Percentiles rank a stretch among this genome's conserved stretches.
Conservation (phyloP, 169 alveolate species). For the Cryptosporidium muris region DNA sequence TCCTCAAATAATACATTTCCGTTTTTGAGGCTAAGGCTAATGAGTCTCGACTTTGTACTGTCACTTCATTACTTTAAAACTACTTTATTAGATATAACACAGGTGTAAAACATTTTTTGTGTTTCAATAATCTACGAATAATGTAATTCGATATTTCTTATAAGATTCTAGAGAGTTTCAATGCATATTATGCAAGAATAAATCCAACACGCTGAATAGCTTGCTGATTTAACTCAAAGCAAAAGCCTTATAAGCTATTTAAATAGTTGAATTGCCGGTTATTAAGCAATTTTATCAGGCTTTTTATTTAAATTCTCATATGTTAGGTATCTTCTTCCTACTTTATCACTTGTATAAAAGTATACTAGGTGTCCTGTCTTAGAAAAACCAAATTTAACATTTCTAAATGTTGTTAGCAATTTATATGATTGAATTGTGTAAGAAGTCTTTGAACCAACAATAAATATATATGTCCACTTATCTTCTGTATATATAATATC, state of each 20-base stretch:
- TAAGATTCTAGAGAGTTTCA: no score
- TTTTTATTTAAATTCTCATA: conserved; percentile 2
- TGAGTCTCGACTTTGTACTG: no score
- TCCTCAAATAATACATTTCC: no score
- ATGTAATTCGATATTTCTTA: no score
- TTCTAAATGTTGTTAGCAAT: conserved; percentile 17
- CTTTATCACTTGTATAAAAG: conserved; percentile 27
- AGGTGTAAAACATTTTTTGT: no score
- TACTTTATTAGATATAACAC: no score
- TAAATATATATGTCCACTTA: conserved; percentile 53
- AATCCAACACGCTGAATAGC: conserved; percentile 47
- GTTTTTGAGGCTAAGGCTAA: no score
- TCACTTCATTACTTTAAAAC: no score
- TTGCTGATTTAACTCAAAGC: conserved; percentile 38
- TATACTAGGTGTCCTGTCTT: background rate
- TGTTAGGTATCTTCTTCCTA: conserved; percentile 40
- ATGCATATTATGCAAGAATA: background rate
- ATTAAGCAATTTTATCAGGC: conserved; percentile 25
- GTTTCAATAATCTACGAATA: no score
- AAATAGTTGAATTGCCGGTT: conserved; percentile 24
- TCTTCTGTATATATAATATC: conserved; percentile 34
- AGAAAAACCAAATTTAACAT: conserved; percentile 34
- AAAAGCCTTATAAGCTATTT: conserved; percentile 39
- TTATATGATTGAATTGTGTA: conserved; percentile 8
- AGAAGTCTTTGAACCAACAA: conserved; percentile 22